phyloP scores from a whole-genome alignment of 495 filamentous ascomycete genomes.

The Tuber umbilicatum region DNA sequence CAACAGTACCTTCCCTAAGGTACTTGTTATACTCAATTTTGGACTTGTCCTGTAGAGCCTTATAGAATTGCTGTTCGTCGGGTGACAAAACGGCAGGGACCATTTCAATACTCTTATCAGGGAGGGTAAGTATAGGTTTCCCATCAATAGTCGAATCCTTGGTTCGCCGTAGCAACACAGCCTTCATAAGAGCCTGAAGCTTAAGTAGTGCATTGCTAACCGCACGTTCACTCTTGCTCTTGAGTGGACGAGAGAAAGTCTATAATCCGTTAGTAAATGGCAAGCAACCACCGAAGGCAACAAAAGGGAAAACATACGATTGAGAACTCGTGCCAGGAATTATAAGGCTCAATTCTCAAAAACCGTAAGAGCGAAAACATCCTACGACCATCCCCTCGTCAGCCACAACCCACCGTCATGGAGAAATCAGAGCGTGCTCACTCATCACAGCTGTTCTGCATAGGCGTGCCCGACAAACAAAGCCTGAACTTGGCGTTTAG shows the following conservation, averaged over 20 bases:
- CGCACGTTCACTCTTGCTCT: constrained; percentile 41
- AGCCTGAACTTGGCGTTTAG: constrained; percentile 64
- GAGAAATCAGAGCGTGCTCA: constrained; percentile 10
- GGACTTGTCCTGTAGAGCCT: constrained; percentile 59
- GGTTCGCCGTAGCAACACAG: constrained; percentile 76
- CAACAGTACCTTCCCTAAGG: constrained; percentile 62
- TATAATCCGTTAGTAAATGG: constrained; percentile 12
- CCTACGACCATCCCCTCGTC: constrained; percentile 13
- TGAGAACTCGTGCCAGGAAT: constrained; percentile 57
- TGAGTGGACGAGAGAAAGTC: constrained; percentile 52
- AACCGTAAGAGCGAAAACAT: constrained; percentile 79
- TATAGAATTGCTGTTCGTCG: constrained; percentile 67
- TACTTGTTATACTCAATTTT: constrained; percentile 72
- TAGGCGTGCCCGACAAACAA: constrained; percentile 88
- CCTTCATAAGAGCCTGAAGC: constrained; percentile 73
- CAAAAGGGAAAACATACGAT: constrained; percentile 45
- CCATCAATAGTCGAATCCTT: constrained; percentile 82
- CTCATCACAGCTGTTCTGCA: constrained; percentile 84
- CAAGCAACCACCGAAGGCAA: background rate
- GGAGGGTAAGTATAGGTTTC: constrained; percentile 69
- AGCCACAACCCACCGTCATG: background rate
- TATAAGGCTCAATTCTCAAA: constrained; percentile 74
- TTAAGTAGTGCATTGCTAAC: constrained; percentile 56
- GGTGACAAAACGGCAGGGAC: constrained; percentile 65
- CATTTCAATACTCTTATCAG: constrained; percentile 59